phyloP scores from a whole-genome alignment of 164 flowering plant genomes.

The Piper longum region DNA sequence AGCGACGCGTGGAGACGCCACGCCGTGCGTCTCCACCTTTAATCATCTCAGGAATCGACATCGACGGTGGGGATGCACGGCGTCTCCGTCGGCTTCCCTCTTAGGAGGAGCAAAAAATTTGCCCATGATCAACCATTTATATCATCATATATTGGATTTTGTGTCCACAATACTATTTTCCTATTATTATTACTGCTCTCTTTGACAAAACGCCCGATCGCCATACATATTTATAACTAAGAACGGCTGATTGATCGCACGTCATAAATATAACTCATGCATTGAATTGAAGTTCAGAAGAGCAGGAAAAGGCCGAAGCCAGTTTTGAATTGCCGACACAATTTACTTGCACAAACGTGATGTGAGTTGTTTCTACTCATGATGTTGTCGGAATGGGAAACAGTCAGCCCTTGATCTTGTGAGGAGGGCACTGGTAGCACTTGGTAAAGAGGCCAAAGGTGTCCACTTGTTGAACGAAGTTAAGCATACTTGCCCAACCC shows the following conservation, averaged over 20 bases:
- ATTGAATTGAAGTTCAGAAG: background rate
- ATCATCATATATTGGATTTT: no score
- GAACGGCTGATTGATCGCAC: background rate
- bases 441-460: slow-evolving; percentile 61
- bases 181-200: no score
- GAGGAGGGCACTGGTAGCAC: slow-evolving; percentile 59
- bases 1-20: background rate
- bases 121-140: no score
- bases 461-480: slow-evolving; percentile 50
- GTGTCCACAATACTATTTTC: no score
- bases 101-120: no score
- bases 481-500: slow-evolving; percentile 73
- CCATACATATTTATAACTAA: background rate
- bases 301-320: background rate
- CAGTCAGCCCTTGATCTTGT: slow-evolving; percentile 6
- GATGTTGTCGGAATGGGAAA: background rate
- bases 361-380: background rate
- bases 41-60: no score
- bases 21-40: background rate
- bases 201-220: no score
- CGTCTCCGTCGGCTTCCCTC: no score
- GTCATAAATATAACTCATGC: background rate
- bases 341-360: background rate
- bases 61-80: no score
- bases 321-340: background rate